Conservation (phyloP, 2,329 filamentous ascomycete genomes). For the Neofusicoccum sp. region DNA sequence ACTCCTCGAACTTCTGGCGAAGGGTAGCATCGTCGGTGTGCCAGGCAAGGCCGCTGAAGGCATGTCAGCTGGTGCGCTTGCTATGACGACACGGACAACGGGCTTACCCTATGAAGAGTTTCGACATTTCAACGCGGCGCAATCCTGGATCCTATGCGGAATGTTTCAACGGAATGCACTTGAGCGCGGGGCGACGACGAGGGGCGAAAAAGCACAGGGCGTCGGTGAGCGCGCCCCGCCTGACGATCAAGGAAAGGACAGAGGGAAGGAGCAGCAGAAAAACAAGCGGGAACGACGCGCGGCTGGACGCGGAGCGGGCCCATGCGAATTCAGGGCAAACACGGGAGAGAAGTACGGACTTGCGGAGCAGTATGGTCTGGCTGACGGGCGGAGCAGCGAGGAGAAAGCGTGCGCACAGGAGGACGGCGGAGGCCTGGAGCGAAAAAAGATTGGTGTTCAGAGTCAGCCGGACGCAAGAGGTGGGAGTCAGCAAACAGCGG, state of each 20-base stretch:
- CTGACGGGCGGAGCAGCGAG: constrained; percentile 9
- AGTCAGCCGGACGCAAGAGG: constrained; percentile 15
- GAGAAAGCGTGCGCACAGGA: not conserved
- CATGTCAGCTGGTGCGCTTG: constrained; percentile 10
- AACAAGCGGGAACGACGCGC: constrained; percentile 10
- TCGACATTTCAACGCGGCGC: constrained; percentile 67
- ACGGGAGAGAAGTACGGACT: constrained; percentile 15
- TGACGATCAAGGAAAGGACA: constrained; percentile 9
- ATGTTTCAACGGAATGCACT: constrained; percentile 15
- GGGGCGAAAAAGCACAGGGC: not conserved
- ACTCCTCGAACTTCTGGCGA: constrained; percentile 89
- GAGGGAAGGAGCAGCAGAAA: constrained; percentile 14
- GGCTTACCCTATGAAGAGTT: constrained; percentile 90
- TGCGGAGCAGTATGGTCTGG: constrained; percentile 4
- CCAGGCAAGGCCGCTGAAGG: constrained; percentile 90
- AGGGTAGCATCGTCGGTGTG: constrained; percentile 91
- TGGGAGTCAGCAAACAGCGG: constrained; percentile 14
- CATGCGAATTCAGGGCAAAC: not conserved
- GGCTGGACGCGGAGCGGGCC: constrained; percentile 1
- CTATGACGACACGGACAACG: constrained; percentile 23
- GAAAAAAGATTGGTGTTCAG: constrained; percentile 19
- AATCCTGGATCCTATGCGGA: constrained; percentile 14
- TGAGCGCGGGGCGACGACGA: not conserved
- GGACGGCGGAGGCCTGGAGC: not conserved
- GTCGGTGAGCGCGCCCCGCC: not conserved